phyloP scores from a whole-genome alignment of 495 filamentous ascomycete species.

The Trichoderma virens region DNA sequence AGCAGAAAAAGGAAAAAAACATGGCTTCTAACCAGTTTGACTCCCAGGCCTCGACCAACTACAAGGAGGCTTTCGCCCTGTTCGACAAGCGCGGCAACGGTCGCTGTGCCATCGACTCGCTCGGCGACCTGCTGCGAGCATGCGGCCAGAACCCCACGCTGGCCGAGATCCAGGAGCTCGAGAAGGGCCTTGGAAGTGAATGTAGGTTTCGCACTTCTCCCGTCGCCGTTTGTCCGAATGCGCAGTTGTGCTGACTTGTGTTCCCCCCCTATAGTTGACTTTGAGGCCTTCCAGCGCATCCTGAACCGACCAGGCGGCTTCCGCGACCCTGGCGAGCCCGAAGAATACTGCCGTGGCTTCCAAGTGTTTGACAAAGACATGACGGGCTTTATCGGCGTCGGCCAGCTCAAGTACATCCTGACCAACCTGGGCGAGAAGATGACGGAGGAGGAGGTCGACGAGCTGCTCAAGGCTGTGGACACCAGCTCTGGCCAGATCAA shows the following conservation, averaged over 20 bases:
- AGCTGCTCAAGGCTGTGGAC: constrained; percentile 94
- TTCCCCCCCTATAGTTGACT: constrained; percentile 64
- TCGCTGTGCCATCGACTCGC: constrained; percentile 73
- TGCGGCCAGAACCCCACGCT: constrained; percentile 97
- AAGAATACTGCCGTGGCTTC: constrained; percentile 96
- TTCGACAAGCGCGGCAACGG: constrained; percentile 98
- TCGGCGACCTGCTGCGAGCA: constrained; percentile 89
- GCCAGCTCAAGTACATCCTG: constrained; percentile 91
- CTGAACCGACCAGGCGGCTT: constrained; percentile 97
- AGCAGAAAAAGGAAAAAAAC: background rate
- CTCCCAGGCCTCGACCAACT: constrained; percentile 91
- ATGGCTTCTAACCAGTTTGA: constrained; percentile 35
- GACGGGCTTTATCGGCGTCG: constrained; percentile 95
- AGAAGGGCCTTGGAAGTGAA: constrained; percentile 78
- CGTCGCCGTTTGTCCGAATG: background rate
- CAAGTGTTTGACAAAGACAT: constrained; percentile 99
- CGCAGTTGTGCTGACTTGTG: background rate
- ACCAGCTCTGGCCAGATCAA: constrained; percentile 92
- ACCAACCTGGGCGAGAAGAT: constrained; percentile 98
- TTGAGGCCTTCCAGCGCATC: constrained; percentile 89
- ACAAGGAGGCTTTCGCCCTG: constrained; percentile 99
- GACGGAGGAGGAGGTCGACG: constrained; percentile 96
- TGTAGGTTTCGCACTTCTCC: constrained; percentile 53
- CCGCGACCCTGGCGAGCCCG: constrained; percentile 93
- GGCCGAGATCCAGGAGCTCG: constrained; percentile 81